phyloP scores from a whole-genome alignment of 73 alveolate species.

The Paramecium caudatum region DNA sequence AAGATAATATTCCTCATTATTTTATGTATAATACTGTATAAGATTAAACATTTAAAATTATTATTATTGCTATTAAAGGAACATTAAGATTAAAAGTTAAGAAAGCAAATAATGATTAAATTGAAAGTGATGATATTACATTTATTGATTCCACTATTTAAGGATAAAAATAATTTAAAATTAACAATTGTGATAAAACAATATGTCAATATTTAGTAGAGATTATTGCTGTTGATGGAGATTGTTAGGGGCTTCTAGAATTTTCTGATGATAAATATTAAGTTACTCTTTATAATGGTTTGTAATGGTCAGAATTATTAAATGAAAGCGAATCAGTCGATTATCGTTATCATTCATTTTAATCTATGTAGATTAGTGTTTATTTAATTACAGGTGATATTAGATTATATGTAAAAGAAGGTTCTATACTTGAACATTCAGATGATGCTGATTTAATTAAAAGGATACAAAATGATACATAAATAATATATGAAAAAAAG shows the following conservation, averaged over 20 bases:
- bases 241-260: not conserved
- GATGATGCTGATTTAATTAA: constrained; percentile 32
- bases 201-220: not conserved
- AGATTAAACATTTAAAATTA: not conserved
- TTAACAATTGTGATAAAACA: not conserved
- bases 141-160: not conserved
- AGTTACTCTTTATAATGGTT: not conserved
- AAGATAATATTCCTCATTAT: not conserved
- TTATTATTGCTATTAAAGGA: not conserved
- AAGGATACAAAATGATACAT: constrained; percentile 16
- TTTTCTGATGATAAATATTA: not conserved
- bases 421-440: not conserved
- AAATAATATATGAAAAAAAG: not conserved
- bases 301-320: constrained; percentile 1
- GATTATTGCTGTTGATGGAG: not conserved
- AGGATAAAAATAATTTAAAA: not conserved
- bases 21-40: not conserved
- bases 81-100: not conserved
- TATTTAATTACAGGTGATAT: constrained; percentile 27
- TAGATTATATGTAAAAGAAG: not conserved
- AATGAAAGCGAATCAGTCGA: not conserved
- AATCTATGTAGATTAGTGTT: not conserved
- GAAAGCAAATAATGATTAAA: not conserved
- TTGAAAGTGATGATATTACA: not conserved
- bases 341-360: not conserved